Evolutionary conservation across 768 basidiomycete genomes (phyloP).

Genomic region (Naganishia friedmannii): DNA sequence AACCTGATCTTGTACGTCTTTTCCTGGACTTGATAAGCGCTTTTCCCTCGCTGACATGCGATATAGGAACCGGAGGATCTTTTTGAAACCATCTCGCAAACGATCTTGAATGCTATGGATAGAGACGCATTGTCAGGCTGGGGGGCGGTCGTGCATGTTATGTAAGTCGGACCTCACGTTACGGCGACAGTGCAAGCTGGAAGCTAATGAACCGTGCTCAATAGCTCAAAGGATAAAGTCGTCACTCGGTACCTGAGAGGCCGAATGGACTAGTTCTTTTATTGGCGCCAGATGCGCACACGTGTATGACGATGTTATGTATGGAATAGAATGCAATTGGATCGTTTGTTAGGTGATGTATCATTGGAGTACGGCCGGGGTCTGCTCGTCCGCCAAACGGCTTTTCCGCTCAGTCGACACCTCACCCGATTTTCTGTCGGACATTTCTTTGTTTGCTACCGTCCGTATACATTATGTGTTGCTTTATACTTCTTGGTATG

Average conservation of each 20-base stretch:
- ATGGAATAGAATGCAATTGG: background rate
- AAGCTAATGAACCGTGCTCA: background rate
- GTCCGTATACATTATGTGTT: background rate
- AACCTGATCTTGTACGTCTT: slow-evolving; percentile 70
- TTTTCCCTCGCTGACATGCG: background rate
- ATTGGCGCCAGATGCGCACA: background rate
- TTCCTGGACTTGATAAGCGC: background rate
- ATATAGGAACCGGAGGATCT: slow-evolving; percentile 79
- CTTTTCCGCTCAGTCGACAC: background rate
- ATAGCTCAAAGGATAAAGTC: slow-evolving; percentile 58
- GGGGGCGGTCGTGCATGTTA: slow-evolving; percentile 91
- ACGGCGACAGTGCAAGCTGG: slow-evolving; percentile 26
- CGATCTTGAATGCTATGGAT: slow-evolving; percentile 88
- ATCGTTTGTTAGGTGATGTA: background rate
- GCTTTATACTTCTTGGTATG: background rate
- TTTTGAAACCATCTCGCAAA: slow-evolving; percentile 97
- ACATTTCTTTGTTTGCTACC: background rate
- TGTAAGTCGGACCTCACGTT: slow-evolving; percentile 60
- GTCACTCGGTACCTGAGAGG: slow-evolving; percentile 83
- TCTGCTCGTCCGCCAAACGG: no score
- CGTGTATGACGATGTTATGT: background rate
- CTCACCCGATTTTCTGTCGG: background rate
- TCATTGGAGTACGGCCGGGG: no score
- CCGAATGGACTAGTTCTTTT: slow-evolving; percentile 79
- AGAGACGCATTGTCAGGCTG: slow-evolving; percentile 95